A percentile compares a stretch with the other conserved stretches of the same genome.
Evolutionary conservation across 2,329 filamentous ascomycete species (phyloP).

Genomic region (Fusarium pilosicola): DNA sequence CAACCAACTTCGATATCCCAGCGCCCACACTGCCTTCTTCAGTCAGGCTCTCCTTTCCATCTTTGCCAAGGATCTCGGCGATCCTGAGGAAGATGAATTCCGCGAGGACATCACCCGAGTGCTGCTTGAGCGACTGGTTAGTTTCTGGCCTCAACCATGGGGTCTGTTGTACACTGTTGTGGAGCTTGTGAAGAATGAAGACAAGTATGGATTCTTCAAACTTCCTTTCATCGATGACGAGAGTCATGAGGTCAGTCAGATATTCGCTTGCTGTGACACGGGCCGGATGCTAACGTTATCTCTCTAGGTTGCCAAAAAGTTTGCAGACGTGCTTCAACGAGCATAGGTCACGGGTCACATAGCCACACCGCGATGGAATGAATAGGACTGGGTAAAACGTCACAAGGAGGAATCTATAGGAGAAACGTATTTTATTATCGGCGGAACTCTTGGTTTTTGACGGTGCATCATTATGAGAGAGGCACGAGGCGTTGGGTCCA

Average conservation of each 20-base stretch:
- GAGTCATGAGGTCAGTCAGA: constrained; percentile 77
- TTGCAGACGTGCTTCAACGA: constrained; percentile 50
- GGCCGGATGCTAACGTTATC: constrained; percentile 14
- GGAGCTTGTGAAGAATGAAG: constrained; percentile 90
- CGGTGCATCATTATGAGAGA: constrained; percentile 36
- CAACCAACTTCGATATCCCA: constrained; percentile 92
- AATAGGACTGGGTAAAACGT: constrained; percentile 17
- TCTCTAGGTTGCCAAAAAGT: constrained; percentile 50
- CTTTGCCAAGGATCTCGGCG: constrained; percentile 79
- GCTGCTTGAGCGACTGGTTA: constrained; percentile 85
- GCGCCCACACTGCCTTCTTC: constrained; percentile 92
- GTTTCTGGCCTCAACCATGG: constrained; percentile 95
- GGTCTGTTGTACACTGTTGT: constrained; percentile 88
- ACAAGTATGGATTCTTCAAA: constrained; percentile 91
- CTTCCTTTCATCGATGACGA: constrained; percentile 92
- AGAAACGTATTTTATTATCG: constrained; percentile 26
- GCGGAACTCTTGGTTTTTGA: constrained; percentile 39
- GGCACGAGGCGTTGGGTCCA: constrained; percentile 40
- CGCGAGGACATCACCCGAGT: constrained; percentile 92
- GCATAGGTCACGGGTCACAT: constrained; percentile 34
- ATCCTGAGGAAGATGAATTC: constrained; percentile 81
- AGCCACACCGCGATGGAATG: not conserved
- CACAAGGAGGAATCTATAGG: constrained; percentile 30
- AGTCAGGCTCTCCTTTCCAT: constrained; percentile 85
- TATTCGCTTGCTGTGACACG: no score